These are phyloP conservation scores for Polyplosphaeria fusca DNA, from an alignment of 495 filamentous ascomycete genomes.

Conservation along the genomic window DNA sequence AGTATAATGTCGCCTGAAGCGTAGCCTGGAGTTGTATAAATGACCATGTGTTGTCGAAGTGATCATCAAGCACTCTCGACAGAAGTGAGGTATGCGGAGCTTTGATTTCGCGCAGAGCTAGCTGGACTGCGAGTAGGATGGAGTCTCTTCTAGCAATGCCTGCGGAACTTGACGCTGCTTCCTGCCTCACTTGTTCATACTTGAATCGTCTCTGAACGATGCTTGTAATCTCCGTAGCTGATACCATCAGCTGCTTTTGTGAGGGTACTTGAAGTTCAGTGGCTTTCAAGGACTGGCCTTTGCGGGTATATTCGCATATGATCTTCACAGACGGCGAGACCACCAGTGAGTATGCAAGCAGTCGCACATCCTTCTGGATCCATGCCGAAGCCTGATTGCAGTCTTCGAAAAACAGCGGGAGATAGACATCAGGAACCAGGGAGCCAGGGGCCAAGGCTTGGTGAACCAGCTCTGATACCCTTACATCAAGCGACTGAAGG, in stretches of 20 bases:
- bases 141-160: no score
- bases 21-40: conserved; percentile 23
- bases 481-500: conserved; percentile 20
- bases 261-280: not conserved
- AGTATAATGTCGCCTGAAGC: conserved; percentile 27
- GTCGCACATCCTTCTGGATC: conserved; percentile 17
- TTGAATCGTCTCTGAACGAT: no score
- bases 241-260: no score
- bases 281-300: no score
- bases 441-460: conserved; percentile 6
- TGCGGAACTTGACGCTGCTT: no score
- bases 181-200: no score
- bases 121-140: not conserved
- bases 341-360: conserved; percentile 27
- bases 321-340: not conserved
- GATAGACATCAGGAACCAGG: conserved; percentile 9
- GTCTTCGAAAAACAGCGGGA: conserved; percentile 31
- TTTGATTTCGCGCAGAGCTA: not conserved
- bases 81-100: not conserved
- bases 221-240: no score
- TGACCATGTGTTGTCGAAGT: conserved; percentile 25
- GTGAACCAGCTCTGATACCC: conserved; percentile 25
- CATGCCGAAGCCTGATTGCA: conserved; percentile 17
- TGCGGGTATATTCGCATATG: not conserved
- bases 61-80: not conserved